Conservation (phyloP, 148 eudicot species). For the Agrostemma githago region DNA sequence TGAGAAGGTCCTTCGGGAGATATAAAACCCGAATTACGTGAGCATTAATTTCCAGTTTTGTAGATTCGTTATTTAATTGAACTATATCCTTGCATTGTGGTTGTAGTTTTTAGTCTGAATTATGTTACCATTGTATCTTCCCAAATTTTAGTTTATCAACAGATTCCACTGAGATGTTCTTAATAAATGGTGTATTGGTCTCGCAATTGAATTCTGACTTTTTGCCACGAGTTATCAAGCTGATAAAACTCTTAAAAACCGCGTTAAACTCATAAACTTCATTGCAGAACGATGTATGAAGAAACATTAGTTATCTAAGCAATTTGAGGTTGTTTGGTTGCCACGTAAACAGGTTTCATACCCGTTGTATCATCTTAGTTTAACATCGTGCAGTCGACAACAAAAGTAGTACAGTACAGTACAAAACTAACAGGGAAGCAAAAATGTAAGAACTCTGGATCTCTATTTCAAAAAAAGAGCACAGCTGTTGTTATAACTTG, state of each 20-base stretch:
- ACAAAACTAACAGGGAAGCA: background rate
- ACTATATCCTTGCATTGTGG: conserved; percentile 3
- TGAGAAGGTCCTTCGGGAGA: conserved; percentile 61
- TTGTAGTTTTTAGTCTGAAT: background rate
- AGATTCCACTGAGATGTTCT: background rate
- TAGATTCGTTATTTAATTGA: conserved; percentile 21
- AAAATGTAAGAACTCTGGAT: background rate
- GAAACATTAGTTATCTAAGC: too few species aligned
- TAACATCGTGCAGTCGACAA: background rate
- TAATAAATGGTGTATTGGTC: background rate
- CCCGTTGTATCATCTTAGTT: too few species aligned
- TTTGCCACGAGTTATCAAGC: background rate
- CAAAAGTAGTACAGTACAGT: background rate
- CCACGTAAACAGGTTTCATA: too few species aligned
- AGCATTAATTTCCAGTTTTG: conserved; percentile 26
- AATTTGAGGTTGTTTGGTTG: too few species aligned
- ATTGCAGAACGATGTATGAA: background rate
- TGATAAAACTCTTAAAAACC: background rate
- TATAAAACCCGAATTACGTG: conserved; percentile 24
- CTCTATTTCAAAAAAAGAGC: background rate
- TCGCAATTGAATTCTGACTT: background rate
- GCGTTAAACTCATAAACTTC: background rate
- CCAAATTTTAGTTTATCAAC: background rate
- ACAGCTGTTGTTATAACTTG: background rate
- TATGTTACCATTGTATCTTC: background rate